Evolutionary conservation across 2,329 filamentous ascomycete genomes (phyloP).

Genomic region (Xylariales sp.): DNA sequence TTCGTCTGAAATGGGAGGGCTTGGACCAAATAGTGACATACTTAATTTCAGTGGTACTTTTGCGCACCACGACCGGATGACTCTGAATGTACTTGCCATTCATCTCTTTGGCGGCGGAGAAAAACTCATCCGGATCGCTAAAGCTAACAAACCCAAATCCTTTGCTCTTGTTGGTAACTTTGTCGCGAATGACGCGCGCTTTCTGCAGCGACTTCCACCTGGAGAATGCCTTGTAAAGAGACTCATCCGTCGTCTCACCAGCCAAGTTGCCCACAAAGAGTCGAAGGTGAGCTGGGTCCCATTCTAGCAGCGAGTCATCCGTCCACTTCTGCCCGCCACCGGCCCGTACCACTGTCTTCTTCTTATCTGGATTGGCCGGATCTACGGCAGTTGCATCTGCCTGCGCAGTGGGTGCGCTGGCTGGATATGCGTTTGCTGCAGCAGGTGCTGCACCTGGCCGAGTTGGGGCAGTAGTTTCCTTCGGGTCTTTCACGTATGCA

Average conservation of each 20-base stretch:
- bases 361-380: slow-evolving; percentile 52
- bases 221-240: slow-evolving; percentile 87
- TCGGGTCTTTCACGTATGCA: slow-evolving; percentile 63
- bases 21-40: too few species aligned
- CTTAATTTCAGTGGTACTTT: slow-evolving; percentile 89
- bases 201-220: slow-evolving; percentile 87
- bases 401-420: slow-evolving; percentile 28
- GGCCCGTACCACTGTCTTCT: slow-evolving; percentile 82
- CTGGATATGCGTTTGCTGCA: slow-evolving; percentile 39
- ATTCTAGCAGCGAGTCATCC: slow-evolving; percentile 83
- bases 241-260: slow-evolving; percentile 95
- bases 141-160: slow-evolving; percentile 97
- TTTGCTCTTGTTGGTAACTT: slow-evolving; percentile 92
- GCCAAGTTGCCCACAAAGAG: slow-evolving; percentile 96
- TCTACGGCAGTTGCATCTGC: slow-evolving; percentile 33
- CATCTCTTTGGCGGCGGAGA: slow-evolving; percentile 96
- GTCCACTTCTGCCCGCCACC: slow-evolving; percentile 93
- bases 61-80: slow-evolving; percentile 82
- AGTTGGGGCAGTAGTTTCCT: slow-evolving; percentile 42
- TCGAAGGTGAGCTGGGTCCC: slow-evolving; percentile 91
- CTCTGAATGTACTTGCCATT: slow-evolving; percentile 98
- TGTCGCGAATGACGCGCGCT: slow-evolving; percentile 89
- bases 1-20: too few species aligned
- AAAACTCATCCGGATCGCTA: slow-evolving; percentile 91
- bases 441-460: slow-evolving; percentile 32